Conservation (phyloP, 208 protist species). For the Giardia muris region DNA sequence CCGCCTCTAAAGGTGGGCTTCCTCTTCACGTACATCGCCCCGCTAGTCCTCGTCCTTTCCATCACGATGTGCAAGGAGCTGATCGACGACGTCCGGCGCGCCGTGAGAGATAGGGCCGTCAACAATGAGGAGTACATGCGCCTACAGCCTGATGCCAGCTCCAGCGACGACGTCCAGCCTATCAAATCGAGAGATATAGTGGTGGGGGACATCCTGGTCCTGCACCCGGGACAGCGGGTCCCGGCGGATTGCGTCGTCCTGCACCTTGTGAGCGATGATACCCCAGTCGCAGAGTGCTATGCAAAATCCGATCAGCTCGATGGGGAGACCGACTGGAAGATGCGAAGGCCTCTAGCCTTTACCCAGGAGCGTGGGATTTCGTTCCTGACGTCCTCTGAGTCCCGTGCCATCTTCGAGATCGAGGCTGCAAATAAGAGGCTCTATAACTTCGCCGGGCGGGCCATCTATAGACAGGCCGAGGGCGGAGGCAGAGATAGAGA, state of each 20-base stretch:
- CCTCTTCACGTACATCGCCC: conserved; percentile 75
- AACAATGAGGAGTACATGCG: background rate
- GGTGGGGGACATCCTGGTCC: conserved; percentile 71
- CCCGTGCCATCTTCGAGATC: background rate
- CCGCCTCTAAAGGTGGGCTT: conserved; percentile 60
- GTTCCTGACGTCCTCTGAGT: background rate
- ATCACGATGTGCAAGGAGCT: conserved; percentile 73
- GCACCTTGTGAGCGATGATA: background rate
- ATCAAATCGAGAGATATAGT: conserved; percentile 53
- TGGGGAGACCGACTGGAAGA: conserved; percentile 95
- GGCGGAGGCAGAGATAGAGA: no score
- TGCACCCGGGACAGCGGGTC: conserved; percentile 67
- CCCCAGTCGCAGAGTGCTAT: background rate
- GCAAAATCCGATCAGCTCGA: conserved; percentile 87
- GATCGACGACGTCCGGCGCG: conserved; percentile 74
- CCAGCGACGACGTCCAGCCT: background rate
- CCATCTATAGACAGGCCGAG: background rate
- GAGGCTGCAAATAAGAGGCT: conserved; percentile 62
- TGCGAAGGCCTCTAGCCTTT: conserved; percentile 46
- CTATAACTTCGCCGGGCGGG: conserved; percentile 69
- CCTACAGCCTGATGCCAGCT: background rate
- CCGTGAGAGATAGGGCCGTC: conserved; percentile 56
- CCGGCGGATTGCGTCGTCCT: conserved; percentile 29
- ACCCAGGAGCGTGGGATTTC: conserved; percentile 57
- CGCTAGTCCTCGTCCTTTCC: conserved; percentile 64